Evolutionary conservation across 2,329 filamentous ascomycete genomes (phyloP).

Genomic region (Botryotinia globosa): DNA sequence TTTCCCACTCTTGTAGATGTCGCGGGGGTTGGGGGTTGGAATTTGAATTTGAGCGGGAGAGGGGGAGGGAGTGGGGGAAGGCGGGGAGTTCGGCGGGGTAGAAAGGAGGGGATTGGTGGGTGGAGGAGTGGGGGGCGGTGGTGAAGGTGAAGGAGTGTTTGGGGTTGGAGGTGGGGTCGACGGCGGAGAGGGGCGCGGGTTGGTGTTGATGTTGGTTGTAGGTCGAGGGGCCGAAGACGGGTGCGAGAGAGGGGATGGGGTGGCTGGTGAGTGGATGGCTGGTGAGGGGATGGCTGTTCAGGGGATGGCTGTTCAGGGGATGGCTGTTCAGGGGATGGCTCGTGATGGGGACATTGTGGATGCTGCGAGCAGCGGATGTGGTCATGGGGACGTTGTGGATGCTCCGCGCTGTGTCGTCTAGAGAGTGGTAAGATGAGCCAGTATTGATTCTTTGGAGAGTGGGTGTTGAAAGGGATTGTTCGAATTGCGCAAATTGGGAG

Average conservation of each 20-base stretch:
- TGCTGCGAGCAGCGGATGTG: background rate
- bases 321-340: background rate
- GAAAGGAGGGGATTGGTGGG: background rate
- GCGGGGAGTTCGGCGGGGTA: background rate
- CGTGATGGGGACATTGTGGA: background rate
- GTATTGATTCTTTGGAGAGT: constrained; percentile 15
- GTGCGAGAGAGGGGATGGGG: background rate
- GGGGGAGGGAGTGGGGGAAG: background rate
- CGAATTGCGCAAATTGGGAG: constrained; percentile 20
- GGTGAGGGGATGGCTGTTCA: no score
- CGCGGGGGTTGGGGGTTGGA: background rate
- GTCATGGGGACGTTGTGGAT: background rate
- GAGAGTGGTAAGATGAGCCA: constrained; percentile 9
- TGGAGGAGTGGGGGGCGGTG: constrained; percentile 6
- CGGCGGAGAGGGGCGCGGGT: constrained; percentile 2
- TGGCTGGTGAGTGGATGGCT: background rate
- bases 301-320: no score
- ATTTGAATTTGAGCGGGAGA: constrained; percentile 5
- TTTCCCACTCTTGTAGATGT: background rate
- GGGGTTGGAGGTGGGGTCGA: constrained; percentile 9
- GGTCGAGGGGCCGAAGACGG: background rate
- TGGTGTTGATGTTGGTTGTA: constrained; percentile 1
- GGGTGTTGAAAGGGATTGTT: constrained; percentile 16
- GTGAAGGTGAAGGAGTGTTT: constrained; percentile 21
- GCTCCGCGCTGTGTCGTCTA: constrained; percentile 1